These are phyloP conservation scores for Diaporthe amygdali DNA, from an alignment of 2,329 filamentous ascomycete genomes.

Conservation along the genomic window DNA sequence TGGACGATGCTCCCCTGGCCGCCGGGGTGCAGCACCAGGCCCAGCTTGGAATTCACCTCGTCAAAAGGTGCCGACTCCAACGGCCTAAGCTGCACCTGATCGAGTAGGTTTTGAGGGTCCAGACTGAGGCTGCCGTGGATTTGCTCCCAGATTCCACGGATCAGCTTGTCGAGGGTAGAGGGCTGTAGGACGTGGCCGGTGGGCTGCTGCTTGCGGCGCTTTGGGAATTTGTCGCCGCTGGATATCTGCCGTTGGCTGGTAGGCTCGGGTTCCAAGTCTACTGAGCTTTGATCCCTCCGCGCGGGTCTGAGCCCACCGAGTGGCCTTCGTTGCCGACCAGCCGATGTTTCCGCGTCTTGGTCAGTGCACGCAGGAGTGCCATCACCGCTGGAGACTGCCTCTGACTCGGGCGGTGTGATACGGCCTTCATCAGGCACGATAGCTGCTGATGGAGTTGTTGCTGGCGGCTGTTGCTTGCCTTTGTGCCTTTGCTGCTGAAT, in stretches of 20 bases:
- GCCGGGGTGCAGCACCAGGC: not conserved
- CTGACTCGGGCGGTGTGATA: not conserved
- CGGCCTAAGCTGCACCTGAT: constrained; percentile 29
- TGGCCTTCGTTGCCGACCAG: not conserved
- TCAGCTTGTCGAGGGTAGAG: constrained; percentile 36
- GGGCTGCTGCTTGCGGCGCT: constrained; percentile 12
- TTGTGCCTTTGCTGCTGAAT: not conserved
- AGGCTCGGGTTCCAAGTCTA: not conserved
- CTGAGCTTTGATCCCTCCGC: not conserved
- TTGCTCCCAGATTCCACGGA: constrained; percentile 40
- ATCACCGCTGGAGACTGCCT: not conserved
- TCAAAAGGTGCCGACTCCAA: constrained; percentile 7
- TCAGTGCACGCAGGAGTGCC: not conserved
- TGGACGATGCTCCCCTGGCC: constrained; percentile 1
- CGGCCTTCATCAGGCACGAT: not conserved
- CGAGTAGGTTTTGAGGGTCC: constrained; percentile 35
- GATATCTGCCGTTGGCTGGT: not conserved
- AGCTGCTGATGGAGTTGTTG: not conserved
- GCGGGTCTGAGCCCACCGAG: not conserved
- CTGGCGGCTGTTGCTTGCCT: not conserved
- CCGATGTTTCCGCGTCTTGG: not conserved
- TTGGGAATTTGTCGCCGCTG: constrained; percentile 5
- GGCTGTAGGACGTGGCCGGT: constrained; percentile 4
- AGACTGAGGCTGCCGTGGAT: constrained; percentile 36
- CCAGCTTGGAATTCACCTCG: not conserved